Percentiles rank a stretch among this genome's conserved stretches.
phyloP scores from a whole-genome alignment of 768 basidiomycete genomes.

The Hydnum rufescens region DNA sequence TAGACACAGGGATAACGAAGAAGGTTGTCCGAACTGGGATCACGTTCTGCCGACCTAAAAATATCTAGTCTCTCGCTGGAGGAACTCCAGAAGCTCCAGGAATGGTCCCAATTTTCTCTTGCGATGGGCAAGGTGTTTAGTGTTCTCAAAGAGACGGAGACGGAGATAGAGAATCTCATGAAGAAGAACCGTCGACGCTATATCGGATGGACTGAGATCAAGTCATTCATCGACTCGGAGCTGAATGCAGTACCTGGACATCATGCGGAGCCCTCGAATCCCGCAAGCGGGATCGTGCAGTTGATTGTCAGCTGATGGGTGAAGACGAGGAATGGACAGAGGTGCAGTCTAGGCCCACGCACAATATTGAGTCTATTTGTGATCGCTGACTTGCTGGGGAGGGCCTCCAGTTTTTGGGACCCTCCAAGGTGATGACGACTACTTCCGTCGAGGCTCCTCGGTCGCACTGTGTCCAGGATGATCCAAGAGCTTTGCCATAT shows the following conservation, averaged over 20 bases:
- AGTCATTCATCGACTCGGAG: constrained; percentile 16
- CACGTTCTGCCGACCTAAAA: constrained; percentile 15
- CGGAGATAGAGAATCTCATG: constrained; percentile 30
- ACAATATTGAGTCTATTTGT: no score
- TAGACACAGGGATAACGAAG: constrained; percentile 42
- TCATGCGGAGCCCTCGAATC: constrained; percentile 12
- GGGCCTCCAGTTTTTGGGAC: constrained; percentile 28
- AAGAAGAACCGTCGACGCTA: constrained; percentile 16
- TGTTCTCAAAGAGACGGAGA: constrained; percentile 27
- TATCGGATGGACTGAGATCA: neutral
- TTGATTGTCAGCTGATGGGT: no score
- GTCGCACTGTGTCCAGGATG: no score
- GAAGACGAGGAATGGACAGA: no score
- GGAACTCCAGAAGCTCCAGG: constrained; percentile 28
- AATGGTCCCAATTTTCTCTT: constrained; percentile 24
- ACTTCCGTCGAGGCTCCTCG: no score
- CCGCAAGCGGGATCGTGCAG: neutral
- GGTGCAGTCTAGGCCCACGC: no score
- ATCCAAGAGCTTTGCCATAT: constrained; percentile 26
- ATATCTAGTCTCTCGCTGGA: constrained; percentile 36
- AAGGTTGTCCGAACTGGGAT: constrained; percentile 49
- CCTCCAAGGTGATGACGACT: no score
- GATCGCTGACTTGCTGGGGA: constrained; percentile 24
- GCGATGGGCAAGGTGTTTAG: constrained; percentile 19
- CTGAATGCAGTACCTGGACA: constrained; percentile 22